A percentile compares a stretch with the other conserved stretches of the same genome.
These are phyloP conservation scores for Cladosporium sp. DNA, from an alignment of 2,329 filamentous ascomycete species.

Conservation along the genomic window DNA sequence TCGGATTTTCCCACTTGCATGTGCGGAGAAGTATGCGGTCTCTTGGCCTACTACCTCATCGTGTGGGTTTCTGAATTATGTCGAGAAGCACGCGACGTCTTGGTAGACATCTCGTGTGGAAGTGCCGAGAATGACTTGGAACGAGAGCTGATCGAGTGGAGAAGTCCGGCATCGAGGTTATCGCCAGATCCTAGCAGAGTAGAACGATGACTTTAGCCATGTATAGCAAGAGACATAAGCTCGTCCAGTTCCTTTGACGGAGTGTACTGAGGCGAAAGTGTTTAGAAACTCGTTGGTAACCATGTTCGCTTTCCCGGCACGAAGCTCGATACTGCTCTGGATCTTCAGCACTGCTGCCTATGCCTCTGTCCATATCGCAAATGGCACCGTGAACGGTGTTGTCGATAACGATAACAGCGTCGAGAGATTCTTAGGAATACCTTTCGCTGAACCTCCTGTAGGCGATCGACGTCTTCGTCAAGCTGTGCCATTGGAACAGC, in stretches of 20 bases:
- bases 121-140: neutral
- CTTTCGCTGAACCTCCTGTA: conserved; percentile 2
- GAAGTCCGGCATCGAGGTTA: neutral
- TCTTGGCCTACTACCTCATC: neutral
- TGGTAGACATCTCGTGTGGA: neutral
- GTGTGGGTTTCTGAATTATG: neutral
- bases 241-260: neutral
- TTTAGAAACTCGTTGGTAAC: neutral
- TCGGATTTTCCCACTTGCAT: neutral
- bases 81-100: neutral
- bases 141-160: neutral
- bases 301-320: neutral
- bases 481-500: neutral
- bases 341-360: neutral
- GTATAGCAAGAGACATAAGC: neutral
- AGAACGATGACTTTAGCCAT: neutral
- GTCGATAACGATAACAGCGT: neutral
- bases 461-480: conserved; percentile 6
- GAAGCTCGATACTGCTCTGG: neutral
- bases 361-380: neutral
- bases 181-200: neutral
- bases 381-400: neutral
- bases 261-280: neutral
- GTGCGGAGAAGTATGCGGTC: neutral
- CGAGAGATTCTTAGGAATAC: neutral